Conservation (phyloP, 2,329 filamentous ascomycete genomes). For the Diplodia seriata region DNA sequence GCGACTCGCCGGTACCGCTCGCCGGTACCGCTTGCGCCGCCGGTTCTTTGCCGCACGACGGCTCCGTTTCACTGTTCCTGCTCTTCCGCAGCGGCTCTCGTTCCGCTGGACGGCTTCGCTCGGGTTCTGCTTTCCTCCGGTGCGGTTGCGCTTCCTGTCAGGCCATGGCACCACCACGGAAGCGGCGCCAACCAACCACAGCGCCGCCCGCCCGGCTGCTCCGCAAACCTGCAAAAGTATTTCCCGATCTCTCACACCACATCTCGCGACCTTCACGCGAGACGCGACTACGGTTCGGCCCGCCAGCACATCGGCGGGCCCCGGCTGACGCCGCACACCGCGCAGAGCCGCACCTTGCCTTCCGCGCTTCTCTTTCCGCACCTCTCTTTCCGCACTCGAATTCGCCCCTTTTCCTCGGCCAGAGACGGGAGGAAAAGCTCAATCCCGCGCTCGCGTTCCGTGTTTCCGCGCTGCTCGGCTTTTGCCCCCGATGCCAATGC, state of each 20-base stretch:
- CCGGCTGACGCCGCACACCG: neutral
- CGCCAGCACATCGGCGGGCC: neutral
- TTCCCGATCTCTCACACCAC: conserved; percentile 24
- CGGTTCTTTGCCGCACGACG: neutral
- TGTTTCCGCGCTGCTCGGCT: neutral
- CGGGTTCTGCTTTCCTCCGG: conserved; percentile 4
- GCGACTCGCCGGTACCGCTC: neutral
- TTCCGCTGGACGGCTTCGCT: neutral
- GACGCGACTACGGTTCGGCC: neutral
- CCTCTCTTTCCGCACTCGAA: neutral
- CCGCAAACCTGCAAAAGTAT: neutral
- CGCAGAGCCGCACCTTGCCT: conserved; percentile 17
- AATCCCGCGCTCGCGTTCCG: neutral
- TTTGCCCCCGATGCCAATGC: neutral
- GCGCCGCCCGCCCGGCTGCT: neutral
- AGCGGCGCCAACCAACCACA: neutral
- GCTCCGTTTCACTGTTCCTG: neutral
- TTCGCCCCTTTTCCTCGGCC: neutral
- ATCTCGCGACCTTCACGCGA: conserved; percentile 2
- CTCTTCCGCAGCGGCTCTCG: neutral
- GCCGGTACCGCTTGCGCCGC: neutral
- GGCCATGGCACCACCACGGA: conserved; percentile 22
- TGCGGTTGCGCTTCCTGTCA: conserved; percentile 1
- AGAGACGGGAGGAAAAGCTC: neutral
- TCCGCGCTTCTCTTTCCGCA: neutral